A percentile compares a stretch with the other conserved stretches of the same genome.
phyloP scores from a whole-genome alignment of 83 land plant species.

The Thuja plicata region DNA sequence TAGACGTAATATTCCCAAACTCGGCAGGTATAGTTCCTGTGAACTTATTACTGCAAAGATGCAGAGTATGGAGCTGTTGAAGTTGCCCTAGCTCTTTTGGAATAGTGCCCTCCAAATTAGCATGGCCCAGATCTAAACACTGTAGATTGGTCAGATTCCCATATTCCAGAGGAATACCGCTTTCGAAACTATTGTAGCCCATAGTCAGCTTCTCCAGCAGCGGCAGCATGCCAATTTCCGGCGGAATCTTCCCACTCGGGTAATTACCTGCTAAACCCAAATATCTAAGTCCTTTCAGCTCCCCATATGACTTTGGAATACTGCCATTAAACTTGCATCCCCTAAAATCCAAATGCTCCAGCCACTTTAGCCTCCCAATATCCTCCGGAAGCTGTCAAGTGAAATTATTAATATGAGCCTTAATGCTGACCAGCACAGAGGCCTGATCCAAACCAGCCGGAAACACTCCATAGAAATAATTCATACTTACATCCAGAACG shows the following conservation, averaged over 20 bases:
- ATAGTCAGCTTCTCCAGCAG: conserved; percentile 47
- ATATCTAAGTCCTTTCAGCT: conserved; percentile 42
- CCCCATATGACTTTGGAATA: conserved; percentile 46
- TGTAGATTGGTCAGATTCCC: conserved; percentile 62
- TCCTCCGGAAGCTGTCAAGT: conserved; percentile 50
- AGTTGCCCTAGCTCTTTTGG: conserved; percentile 72
- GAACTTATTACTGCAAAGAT: conserved; percentile 45
- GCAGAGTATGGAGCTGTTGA: conserved; percentile 31
- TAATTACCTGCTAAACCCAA: conserved; percentile 63
- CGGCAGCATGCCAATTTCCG: conserved; percentile 49
- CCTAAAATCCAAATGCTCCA: conserved; percentile 54
- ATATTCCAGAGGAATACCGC: conserved; percentile 50
- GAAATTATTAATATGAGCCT: conserved; percentile 59
- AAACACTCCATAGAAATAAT: conserved; percentile 41
- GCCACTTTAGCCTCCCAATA: conserved; percentile 41
- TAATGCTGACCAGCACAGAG: conserved; percentile 24
- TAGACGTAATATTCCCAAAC: conserved; percentile 42
- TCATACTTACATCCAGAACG: conserved; percentile 52
- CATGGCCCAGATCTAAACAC: conserved; percentile 48
- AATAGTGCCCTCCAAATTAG: conserved; percentile 54
- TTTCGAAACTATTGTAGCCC: conserved; percentile 54
- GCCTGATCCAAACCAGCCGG: conserved; percentile 49
- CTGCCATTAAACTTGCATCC: conserved; percentile 53
- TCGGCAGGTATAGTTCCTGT: conserved; percentile 51
- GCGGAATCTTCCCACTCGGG: conserved; percentile 50